A percentile compares a stretch with the other conserved stretches of the same genome.
Conservation (phyloP, 805 yeast genomes). For the Candida caryicola region DNA sequence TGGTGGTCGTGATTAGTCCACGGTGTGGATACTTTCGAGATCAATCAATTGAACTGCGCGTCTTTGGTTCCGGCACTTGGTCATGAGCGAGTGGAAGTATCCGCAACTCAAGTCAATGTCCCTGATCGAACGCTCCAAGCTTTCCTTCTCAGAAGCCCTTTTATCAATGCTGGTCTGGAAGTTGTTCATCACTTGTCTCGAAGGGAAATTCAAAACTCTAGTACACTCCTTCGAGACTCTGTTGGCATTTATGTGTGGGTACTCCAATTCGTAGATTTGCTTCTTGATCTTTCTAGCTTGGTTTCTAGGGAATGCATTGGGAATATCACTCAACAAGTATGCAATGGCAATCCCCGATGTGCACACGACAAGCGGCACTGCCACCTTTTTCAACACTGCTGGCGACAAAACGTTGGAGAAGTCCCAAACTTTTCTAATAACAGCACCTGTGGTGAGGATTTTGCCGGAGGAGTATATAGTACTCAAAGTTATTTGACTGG, state of each 20-base stretch:
- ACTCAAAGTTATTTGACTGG: constrained; percentile 40
- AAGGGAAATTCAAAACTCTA: constrained; percentile 75
- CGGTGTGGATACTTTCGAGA: constrained; percentile 40
- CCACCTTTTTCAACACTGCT: constrained; percentile 43
- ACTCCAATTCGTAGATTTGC: constrained; percentile 67
- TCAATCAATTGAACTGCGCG: constrained; percentile 41
- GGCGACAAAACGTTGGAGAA: constrained; percentile 36
- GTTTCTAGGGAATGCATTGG: constrained; percentile 84
- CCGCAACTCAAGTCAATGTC: constrained; percentile 54
- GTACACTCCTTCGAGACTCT: constrained; percentile 81
- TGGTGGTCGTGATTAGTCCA: constrained; percentile 38
- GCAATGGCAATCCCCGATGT: constrained; percentile 53
- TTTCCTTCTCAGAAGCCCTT: constrained; percentile 55
- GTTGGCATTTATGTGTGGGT: constrained; percentile 71
- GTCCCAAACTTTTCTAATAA: constrained; percentile 36
- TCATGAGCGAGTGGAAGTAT: constrained; percentile 52
- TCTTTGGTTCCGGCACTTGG: constrained; percentile 44
- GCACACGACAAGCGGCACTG: constrained; percentile 51
- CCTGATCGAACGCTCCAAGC: constrained; percentile 48
- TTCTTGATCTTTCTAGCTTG: constrained; percentile 66
- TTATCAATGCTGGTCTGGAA: constrained; percentile 67
- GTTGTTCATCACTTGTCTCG: constrained; percentile 72
- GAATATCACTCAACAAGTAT: constrained; percentile 75
- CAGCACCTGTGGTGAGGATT: constrained; percentile 41
- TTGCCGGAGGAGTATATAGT: constrained; percentile 40